Conservation (phyloP, 1,284 basidiomycete species). For the Ustilago curta region DNA sequence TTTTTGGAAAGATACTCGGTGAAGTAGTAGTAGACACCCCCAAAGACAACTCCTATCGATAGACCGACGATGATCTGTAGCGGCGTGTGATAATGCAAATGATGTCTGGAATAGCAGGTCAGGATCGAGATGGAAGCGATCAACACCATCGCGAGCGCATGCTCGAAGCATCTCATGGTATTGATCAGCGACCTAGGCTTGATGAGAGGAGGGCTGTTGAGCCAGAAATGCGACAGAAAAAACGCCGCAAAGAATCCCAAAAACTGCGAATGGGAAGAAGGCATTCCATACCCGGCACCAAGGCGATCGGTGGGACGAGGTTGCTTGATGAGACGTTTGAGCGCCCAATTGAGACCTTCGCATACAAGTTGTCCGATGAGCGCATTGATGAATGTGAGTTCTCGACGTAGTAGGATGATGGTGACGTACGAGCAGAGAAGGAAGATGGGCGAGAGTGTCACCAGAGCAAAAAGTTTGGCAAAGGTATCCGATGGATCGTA, state of each 20-base stretch:
- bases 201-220: slow-evolving; percentile 77
- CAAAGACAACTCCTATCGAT: slow-evolving; percentile 76
- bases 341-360: slow-evolving; percentile 78
- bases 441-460: slow-evolving; percentile 66
- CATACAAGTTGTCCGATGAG: slow-evolving; percentile 82
- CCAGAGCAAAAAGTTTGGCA: slow-evolving; percentile 56
- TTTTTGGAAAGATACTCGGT: slow-evolving; percentile 75
- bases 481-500: slow-evolving; percentile 58
- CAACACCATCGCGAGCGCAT: slow-evolving; percentile 72
- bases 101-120: slow-evolving; percentile 84
- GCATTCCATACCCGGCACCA: slow-evolving; percentile 84
- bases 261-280: slow-evolving; percentile 87
- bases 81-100: slow-evolving; percentile 80
- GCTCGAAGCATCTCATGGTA: slow-evolving; percentile 51
- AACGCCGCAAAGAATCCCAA: slow-evolving; percentile 87
- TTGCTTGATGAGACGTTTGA: slow-evolving; percentile 79
- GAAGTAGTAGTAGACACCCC: slow-evolving; percentile 74
- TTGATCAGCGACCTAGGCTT: slow-evolving; percentile 57
- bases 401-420: slow-evolving; percentile 80
- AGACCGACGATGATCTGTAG: slow-evolving; percentile 81
- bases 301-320: slow-evolving; percentile 78
- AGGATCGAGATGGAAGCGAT: slow-evolving; percentile 74
- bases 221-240: slow-evolving; percentile 78
- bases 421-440: slow-evolving; percentile 76
- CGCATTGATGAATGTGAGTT: slow-evolving; percentile 82